Conservation (phyloP, 2,329 filamentous ascomycete genomes). For the Hypoxylon sp. region DNA sequence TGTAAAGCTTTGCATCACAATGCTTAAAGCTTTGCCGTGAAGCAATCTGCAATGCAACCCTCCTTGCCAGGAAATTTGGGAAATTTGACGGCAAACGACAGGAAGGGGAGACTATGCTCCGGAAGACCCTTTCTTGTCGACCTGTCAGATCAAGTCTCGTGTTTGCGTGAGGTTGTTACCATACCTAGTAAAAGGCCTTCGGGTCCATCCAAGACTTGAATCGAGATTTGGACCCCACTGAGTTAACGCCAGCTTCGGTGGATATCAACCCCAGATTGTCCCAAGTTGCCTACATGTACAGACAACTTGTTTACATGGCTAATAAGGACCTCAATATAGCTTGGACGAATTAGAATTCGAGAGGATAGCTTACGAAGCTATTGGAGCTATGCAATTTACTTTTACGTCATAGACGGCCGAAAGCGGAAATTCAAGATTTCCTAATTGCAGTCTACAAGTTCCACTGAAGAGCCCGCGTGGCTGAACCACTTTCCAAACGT, state of each 20-base stretch:
- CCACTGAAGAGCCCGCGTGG: constrained; percentile 23
- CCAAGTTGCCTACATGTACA: constrained; percentile 14
- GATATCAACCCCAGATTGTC: constrained; percentile 34
- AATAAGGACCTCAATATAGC: constrained; percentile 15
- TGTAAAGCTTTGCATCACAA: constrained; percentile 38
- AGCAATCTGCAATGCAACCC: constrained; percentile 44
- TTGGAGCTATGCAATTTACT: constrained; percentile 12
- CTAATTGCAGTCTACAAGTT: constrained; percentile 5
- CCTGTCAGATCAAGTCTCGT: not conserved
- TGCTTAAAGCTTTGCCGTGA: constrained; percentile 41
- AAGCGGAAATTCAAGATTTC: constrained; percentile 39
- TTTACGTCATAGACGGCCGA: constrained; percentile 44
- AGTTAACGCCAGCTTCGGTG: constrained; percentile 16
- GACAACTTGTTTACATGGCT: constrained; percentile 14
- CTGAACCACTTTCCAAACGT: constrained; percentile 13
- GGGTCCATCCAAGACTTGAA: constrained; percentile 22
- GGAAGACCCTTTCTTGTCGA: constrained; percentile 3
- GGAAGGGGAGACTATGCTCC: constrained; percentile 35
- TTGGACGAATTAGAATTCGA: constrained; percentile 21
- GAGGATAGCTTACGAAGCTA: constrained; percentile 24
- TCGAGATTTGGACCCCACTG: constrained; percentile 29
- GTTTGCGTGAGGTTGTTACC: constrained; percentile 8
- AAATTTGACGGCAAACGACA: constrained; percentile 25
- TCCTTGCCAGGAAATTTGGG: constrained; percentile 25
- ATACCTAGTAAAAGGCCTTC: not conserved